Evolutionary conservation across 106 monocot species (phyloP), one percentile per base, ranked within the genome.

Genomic region (Agapanthus africanus): DNA sequence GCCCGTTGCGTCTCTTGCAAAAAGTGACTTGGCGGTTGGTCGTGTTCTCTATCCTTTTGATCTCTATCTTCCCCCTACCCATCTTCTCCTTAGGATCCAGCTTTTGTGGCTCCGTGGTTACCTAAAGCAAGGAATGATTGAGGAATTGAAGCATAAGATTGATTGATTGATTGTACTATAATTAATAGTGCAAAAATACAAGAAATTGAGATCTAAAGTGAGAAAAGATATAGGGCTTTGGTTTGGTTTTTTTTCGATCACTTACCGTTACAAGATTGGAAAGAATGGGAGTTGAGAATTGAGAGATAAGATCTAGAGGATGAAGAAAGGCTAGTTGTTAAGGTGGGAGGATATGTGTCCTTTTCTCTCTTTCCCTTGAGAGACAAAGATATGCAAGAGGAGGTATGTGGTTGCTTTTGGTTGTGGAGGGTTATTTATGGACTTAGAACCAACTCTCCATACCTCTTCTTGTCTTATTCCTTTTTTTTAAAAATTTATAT

Each of bases 21-120:
- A 42, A 42, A 42, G 42, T 42, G 15, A 42, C 42, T 42, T 42
- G 42, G 42, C 42, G 42, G 15, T 42, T 42, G 6, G 82, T 82
- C 33, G 74, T 42, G 42, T 42, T 7, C 15, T 42, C 42, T 42
- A 42, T 42, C 42, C 42, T 42, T 7, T 42, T 42, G 15, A 42
- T 42, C 15, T 42, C 42, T 8, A 42, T 42, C 15, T 42, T 42
- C 15, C 42, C 42, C 42, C 42, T 42, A 8, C 7, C 42, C 42
- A 42, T 42, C 34, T 60, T 71, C 74, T 82, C 73, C 60, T 67
- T 66, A 22, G 54, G 56, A 47, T 74, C 74, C 74, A 74, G 49
- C 66, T 5, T 54, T 39, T 31, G 8, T 52, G 56, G 31, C 38
- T 54, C 54, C n/a, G 47, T 32, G 49, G 67, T 67, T 67, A 23